Evolutionary conservation across 2,329 filamentous ascomycete genomes (phyloP).

Genomic region (Daldinia sp.): DNA sequence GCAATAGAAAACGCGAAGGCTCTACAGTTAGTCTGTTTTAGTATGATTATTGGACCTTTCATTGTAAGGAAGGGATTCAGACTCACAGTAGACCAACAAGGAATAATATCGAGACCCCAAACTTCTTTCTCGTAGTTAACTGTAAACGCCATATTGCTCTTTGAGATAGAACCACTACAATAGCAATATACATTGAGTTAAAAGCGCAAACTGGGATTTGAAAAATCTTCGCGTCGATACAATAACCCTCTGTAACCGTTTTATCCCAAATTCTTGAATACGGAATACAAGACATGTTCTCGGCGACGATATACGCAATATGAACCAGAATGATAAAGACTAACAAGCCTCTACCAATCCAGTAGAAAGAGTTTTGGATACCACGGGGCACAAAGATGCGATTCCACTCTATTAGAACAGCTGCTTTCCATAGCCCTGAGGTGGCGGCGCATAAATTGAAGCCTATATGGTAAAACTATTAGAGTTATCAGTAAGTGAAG

Average conservation of each 20-base stretch:
- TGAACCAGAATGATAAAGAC: not conserved
- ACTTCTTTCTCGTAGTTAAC: not conserved
- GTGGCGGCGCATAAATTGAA: not conserved
- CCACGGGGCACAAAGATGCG: not conserved
- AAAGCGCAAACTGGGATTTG: not conserved
- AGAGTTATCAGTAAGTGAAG: too few relatives aligned
- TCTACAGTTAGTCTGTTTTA: not conserved
- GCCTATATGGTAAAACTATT: not conserved
- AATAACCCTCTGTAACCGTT: not conserved
- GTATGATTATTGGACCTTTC: not conserved
- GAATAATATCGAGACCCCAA: not conserved
- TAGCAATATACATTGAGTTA: not conserved
- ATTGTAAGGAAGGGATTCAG: not conserved
- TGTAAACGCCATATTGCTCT: not conserved
- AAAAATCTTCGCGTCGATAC: not conserved
- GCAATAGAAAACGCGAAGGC: not conserved
- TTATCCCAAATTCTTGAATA: not conserved
- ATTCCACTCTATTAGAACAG: not conserved
- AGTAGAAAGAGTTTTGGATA: not conserved
- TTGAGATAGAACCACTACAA: not conserved
- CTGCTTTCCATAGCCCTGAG: not conserved
- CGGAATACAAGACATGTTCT: not conserved
- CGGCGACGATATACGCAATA: not conserved
- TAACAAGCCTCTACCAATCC: not conserved
- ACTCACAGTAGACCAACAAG: not conserved